Evolutionary conservation across 2,329 filamentous ascomycete genomes (phyloP).

Genomic region (Aspergillus fructus): DNA sequence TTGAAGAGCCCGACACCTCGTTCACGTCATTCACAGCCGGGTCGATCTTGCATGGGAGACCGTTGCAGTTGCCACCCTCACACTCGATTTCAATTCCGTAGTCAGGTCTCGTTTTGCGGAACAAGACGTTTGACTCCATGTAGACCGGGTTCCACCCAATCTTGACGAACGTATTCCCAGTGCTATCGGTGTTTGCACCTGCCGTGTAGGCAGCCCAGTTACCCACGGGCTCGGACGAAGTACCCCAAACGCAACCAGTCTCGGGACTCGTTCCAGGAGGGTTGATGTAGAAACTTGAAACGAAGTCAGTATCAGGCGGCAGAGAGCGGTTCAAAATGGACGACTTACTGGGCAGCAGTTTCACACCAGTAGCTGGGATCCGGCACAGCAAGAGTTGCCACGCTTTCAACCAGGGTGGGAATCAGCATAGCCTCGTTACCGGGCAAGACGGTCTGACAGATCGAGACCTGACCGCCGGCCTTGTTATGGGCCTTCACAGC

Average conservation of each 20-base stretch:
- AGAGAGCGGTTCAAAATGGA: not conserved
- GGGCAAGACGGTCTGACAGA: conserved; percentile 77
- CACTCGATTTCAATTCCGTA: conserved; percentile 73
- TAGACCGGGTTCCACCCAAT: conserved; percentile 77
- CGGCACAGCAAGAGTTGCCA: conserved; percentile 67
- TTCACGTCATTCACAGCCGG: conserved; percentile 57
- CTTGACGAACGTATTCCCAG: conserved; percentile 70
- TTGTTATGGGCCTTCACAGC: conserved; percentile 67
- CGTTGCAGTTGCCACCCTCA: conserved; percentile 64
- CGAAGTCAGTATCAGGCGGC: conserved; percentile 13
- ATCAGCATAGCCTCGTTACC: conserved; percentile 82
- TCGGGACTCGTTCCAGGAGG: conserved; percentile 62
- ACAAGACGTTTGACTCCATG: conserved; percentile 51
- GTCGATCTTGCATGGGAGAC: conserved; percentile 72
- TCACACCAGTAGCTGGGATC: conserved; percentile 67
- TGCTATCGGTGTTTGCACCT: conserved; percentile 67
- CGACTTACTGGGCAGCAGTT: conserved; percentile 71
- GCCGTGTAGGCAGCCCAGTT: conserved; percentile 79
- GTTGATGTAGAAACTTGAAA: conserved; percentile 71
- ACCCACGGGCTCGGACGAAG: conserved; percentile 59
- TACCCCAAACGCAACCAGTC: conserved; percentile 72
- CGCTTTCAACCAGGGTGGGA: conserved; percentile 64
- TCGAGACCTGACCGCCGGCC: conserved; percentile 60
- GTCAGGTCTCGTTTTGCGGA: conserved; percentile 59
- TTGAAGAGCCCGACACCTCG: conserved; percentile 57